phyloP scores from a whole-genome alignment of 768 basidiomycete genomes.

The Russula virescens region DNA sequence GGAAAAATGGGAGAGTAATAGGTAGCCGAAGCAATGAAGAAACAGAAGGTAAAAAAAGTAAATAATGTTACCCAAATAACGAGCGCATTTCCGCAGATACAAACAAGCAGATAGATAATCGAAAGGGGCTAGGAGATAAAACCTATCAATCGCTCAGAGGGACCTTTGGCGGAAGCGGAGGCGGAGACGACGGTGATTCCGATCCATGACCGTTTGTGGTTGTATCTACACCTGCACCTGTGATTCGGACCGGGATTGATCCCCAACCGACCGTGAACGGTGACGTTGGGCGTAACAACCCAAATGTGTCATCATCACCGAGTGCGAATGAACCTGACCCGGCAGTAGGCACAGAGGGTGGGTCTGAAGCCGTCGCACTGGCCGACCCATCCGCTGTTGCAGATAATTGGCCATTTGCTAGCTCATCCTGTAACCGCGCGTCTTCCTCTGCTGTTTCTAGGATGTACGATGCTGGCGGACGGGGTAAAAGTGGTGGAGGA shows the following conservation, averaged over 20 bases:
- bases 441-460: constrained; percentile 78
- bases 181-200: constrained; percentile 17
- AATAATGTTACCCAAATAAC: constrained; percentile 14
- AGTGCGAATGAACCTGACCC: constrained; percentile 20
- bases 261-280: constrained; percentile 8
- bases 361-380: not conserved
- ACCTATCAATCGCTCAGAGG: constrained; percentile 12
- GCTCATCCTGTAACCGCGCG: constrained; percentile 41
- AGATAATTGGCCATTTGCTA: constrained; percentile 26
- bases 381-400: not conserved
- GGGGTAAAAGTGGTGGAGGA: constrained; percentile 70
- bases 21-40: not conserved
- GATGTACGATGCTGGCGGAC: constrained; percentile 75
- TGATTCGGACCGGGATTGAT: not conserved
- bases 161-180: constrained; percentile 27
- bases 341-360: constrained; percentile 11
- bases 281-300: constrained; percentile 22
- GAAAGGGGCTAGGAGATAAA: too few species aligned
- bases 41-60: constrained; percentile 19
- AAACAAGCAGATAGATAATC: not conserved
- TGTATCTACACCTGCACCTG: not conserved
- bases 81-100: not conserved
- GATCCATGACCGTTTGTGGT: constrained; percentile 11
- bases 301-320: constrained; percentile 24
- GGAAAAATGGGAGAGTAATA: not conserved